Evolutionary conservation across 2,329 filamentous ascomycete species (phyloP), one percentile per base, ranked within the genome.

Genomic region (Chalaropsis thielavioides): DNA sequence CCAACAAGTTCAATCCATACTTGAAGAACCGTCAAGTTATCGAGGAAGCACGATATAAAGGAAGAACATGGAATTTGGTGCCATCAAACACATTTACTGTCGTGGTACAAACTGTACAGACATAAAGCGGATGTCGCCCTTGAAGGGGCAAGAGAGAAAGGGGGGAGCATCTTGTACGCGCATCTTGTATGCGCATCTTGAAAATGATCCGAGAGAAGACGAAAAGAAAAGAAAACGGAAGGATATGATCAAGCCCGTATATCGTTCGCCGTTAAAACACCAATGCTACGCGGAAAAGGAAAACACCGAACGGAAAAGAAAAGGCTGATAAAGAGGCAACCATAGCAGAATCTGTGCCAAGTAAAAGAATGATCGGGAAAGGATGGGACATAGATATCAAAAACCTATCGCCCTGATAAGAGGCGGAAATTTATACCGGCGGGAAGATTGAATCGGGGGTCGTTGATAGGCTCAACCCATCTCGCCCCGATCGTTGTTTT

Each of bases 231-330:
- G 24, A 43, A 56, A 43, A 64, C 22, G 22, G 22, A 51, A 27
- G 46, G 27, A 24, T 13, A 51, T 51, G 19, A 22, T 51, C 38
- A 44, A 59, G 46, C 61, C 44, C 40, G n/a, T 17, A 31, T 56
- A 54, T 40, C 27, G n/a, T 43, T 27, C 11, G 43, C 43, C n/a
- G 44, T 24, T 11, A 63, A 63, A 63, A 51, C 44, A 19, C 59
- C 54, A 35, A 58, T 17, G 54, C 54, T 58, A 58, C 51, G 27
- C 41, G 27, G 40, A 54, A 51, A 44, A 31, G 62, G 61, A 43
- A 43, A 44, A 19, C 44, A 54, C 49, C n/a, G 41, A 63, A 58
- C 24, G 61, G 19, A 40, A 64, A 27, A 31, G 19, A 61, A 61
- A 17, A 44, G n/a, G n/a, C n/a, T n/a, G n/a, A n/a, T n/a, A 61